Evolutionary conservation across 345 rosid genomes (phyloP), one percentile per base, ranked within the genome.

Genomic region (Combretum micranthum): DNA sequence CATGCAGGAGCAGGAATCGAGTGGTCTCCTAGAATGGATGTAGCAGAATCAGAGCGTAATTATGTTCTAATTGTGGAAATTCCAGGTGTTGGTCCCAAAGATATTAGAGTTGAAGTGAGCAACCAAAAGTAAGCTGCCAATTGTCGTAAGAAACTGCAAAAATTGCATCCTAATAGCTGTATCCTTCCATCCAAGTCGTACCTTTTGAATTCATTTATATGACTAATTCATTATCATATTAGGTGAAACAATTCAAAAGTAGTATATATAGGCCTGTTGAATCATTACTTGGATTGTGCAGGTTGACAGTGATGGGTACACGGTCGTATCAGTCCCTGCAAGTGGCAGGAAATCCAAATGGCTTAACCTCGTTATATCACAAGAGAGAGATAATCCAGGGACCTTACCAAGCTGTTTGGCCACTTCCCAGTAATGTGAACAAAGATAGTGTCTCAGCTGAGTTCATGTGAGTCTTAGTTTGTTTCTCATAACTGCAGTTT

Each of bases 101-200:
- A 91, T 66, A 70, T 91, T 57, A 77, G 81, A 75, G 98, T 91
- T 69, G 95, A 87, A 61, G 79, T 87, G 49, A 73, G 74, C 66
- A 73, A 79, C 59, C 70, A 42, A 66, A 75, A 68, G 96, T 82
- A 77, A 67, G 64, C 44, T 32, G 14, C 13, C 39, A 39, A 13
- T 26, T 39, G 6, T 32, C 9, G 39, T 32, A 32, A 4, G 6
- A 32, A 32, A 32, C 39, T 32, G 39, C 39, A 32, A 7, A 32
- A 32, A 11, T 32, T 32, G 39, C 39, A 32, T 7, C 39, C 39
- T 7, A 4, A 32, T 32, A 32, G 39, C 39, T 32, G 10, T 7
- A 32, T 32, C 39, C 6, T 32, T 32, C 39, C 6, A 32, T 4
- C 1, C 39, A 32, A 32, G 39, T 32, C 39, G 9, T 32, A 32